Evolutionary conservation across 2,329 filamentous ascomycete species (phyloP).

Genomic region (Fonsecaea nubica): DNA sequence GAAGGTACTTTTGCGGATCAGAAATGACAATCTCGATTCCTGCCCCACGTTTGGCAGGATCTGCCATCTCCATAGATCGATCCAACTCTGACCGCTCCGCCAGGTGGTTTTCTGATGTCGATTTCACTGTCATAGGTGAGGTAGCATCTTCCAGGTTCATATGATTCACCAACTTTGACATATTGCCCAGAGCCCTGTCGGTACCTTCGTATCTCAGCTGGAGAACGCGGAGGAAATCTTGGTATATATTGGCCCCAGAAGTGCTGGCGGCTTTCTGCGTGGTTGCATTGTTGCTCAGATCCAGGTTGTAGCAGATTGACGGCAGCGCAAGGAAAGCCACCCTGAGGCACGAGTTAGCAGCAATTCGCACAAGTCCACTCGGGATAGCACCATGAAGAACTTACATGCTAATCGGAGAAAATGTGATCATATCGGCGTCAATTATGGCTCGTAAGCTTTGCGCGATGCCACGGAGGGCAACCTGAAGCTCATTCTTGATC

Average conservation of each 20-base stretch:
- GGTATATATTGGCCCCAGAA: slow-evolving; percentile 8
- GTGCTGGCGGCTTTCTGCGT: not conserved
- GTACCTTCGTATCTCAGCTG: slow-evolving; percentile 17
- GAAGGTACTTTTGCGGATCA: slow-evolving; percentile 11
- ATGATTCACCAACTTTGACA: slow-evolving; percentile 1
- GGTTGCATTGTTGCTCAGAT: slow-evolving; percentile 5
- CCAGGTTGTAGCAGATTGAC: slow-evolving; percentile 14
- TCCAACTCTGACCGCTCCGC: not conserved
- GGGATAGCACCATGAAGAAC: not conserved
- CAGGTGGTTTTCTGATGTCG: not conserved
- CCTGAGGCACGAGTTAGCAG: not conserved
- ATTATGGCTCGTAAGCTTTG: slow-evolving; percentile 9
- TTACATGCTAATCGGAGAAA: slow-evolving; percentile 12
- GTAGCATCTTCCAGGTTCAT: slow-evolving; percentile 13
- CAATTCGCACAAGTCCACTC: not conserved
- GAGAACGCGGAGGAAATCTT: slow-evolving; percentile 15
- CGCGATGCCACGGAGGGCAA: slow-evolving; percentile 7
- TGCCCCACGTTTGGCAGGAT: not conserved
- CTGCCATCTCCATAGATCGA: not conserved
- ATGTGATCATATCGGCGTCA: slow-evolving; percentile 8
- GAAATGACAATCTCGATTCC: slow-evolving; percentile 11
- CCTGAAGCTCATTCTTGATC: slow-evolving; percentile 12
- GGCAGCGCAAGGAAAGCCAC: slow-evolving; percentile 15
- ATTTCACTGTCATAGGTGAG: not conserved
- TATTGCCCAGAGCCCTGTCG: slow-evolving; percentile 9